phyloP scores from a whole-genome alignment of 2,329 filamentous ascomycete species.

The Sclerotinia sclerotiorum region DNA sequence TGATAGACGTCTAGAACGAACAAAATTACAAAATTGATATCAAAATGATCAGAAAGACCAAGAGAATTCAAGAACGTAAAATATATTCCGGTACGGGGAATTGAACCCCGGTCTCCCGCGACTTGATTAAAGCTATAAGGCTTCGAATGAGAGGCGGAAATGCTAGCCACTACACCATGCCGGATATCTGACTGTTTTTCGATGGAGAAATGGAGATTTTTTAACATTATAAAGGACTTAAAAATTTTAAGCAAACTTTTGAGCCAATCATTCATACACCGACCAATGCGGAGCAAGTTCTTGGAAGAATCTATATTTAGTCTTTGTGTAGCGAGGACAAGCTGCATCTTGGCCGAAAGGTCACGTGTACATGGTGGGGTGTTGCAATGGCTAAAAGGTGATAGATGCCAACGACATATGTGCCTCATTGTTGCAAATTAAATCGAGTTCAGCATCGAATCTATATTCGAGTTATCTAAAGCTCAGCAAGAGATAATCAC shows the following conservation, averaged over 20 bases:
- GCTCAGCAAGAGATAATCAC: neutral
- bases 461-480: neutral
- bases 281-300: neutral
- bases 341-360: neutral
- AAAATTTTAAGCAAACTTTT: neutral
- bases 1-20: neutral
- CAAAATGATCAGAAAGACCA: neutral
- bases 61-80: neutral
- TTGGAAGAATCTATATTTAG: neutral
- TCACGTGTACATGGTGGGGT: neutral
- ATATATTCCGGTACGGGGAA: neutral
- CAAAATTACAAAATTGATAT: neutral
- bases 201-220: fast-evolving
- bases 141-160: constrained; percentile 19
- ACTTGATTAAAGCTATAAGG: neutral
- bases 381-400: neutral
- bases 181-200: neutral
- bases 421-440: neutral
- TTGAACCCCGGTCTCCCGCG: constrained; percentile 24
- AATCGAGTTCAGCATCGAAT: too few relatives aligned
- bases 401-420: neutral
- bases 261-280: neutral
- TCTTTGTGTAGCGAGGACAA: too few relatives aligned
- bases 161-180: constrained; percentile 23
- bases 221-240: too few relatives aligned